Conservation (phyloP, 169 alveolate genomes). For the Blepharisma undulans region DNA sequence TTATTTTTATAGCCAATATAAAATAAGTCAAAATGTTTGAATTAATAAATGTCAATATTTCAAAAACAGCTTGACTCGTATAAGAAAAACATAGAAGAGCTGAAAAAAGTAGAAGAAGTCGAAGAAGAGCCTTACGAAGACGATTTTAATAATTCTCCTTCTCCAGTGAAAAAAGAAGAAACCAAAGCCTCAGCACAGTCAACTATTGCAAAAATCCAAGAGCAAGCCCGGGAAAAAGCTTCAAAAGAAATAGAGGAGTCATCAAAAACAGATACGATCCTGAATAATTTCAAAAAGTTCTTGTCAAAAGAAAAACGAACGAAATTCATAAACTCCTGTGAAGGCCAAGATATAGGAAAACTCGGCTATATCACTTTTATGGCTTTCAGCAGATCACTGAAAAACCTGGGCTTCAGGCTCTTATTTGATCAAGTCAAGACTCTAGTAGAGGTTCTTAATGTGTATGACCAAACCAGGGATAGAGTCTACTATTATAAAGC, state of each 20-base stretch:
- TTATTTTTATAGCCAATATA: too few species aligned
- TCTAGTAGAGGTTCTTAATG: not conserved
- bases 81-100: not conserved
- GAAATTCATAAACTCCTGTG: constrained; percentile 14
- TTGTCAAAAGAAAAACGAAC: not conserved
- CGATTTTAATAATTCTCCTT: not conserved
- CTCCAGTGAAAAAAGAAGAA: not conserved
- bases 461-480: not conserved
- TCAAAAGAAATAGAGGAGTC: not conserved
- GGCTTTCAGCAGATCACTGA: not conserved
- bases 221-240: constrained; percentile 36
- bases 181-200: not conserved
- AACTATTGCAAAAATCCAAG: not conserved
- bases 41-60: not conserved
- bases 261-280: not conserved
- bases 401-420: constrained; percentile 26
- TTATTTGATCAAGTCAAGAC: constrained; percentile 8
- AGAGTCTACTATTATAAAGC: constrained; percentile 9
- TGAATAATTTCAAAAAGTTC: constrained; percentile 26
- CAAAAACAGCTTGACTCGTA: not conserved
- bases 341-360: constrained; percentile 19
- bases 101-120: not conserved
- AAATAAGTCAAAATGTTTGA: not conserved
- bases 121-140: not conserved
- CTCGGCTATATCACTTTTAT: not conserved